Percentiles rank a stretch among this genome's conserved stretches.
phyloP scores from a whole-genome alignment of 352 stramenopile genomes.

The Blastocystis sp. region DNA sequence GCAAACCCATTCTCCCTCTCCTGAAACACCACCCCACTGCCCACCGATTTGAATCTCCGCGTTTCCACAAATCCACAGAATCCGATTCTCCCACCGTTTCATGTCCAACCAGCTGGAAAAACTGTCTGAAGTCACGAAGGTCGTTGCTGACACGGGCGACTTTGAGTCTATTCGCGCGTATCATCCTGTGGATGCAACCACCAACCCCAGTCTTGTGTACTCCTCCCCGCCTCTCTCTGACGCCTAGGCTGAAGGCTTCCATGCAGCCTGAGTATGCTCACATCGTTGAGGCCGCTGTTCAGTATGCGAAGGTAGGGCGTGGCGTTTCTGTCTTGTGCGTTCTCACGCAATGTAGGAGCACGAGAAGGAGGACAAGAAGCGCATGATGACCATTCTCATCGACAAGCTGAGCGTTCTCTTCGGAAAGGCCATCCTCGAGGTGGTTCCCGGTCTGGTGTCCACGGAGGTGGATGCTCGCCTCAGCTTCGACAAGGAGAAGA shows the following conservation, averaged over 20 bases:
- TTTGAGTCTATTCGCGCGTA: constrained; percentile 76
- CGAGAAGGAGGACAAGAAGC: constrained; percentile 77
- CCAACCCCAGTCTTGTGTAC: constrained; percentile 97
- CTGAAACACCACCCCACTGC: no score
- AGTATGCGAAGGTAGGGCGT: constrained; percentile 82
- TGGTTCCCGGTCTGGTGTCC: constrained; percentile 93
- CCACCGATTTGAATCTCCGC: no score
- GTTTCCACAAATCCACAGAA: not conserved
- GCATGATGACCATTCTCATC: constrained; percentile 87
- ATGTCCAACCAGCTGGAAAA: constrained; percentile 82
- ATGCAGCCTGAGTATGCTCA: constrained; percentile 89
- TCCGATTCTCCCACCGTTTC: not conserved
- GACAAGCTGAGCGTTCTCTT: constrained; percentile 98
- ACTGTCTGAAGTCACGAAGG: constrained; percentile 91
- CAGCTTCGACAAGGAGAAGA: constrained; percentile 80
- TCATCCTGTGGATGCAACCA: constrained; percentile 81
- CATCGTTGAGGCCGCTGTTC: constrained; percentile 90
- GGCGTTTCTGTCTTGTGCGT: constrained; percentile 35
- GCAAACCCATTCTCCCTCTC: no score
- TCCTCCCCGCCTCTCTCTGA: not conserved
- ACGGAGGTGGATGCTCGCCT: constrained; percentile 95
- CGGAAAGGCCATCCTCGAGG: constrained; percentile 89
- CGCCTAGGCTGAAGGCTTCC: constrained; percentile 81
- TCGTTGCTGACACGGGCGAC: constrained; percentile 96
- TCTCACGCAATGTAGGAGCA: constrained; percentile 57